Percentiles rank a stretch among this genome's conserved stretches.
phyloP scores from a whole-genome alignment of 1,284 basidiomycete genomes.

The Golubevia sp. region DNA sequence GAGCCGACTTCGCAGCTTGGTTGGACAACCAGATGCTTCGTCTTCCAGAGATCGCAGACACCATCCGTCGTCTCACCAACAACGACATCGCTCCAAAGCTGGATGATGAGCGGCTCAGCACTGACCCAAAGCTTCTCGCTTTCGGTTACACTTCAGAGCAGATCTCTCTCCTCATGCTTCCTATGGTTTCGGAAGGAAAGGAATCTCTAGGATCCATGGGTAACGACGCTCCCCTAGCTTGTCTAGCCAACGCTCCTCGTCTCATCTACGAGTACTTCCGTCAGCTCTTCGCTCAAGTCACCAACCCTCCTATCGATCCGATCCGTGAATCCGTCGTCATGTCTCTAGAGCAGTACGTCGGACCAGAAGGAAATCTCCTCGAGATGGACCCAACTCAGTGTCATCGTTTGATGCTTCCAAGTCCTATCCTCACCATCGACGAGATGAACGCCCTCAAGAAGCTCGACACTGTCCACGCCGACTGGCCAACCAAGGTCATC shows the following conservation, averaged over 20 bases:
- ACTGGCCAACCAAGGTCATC: slow-evolving; percentile 46
- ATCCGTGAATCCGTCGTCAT: slow-evolving; percentile 58
- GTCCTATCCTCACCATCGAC: slow-evolving; percentile 48
- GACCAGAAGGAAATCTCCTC: slow-evolving; percentile 55
- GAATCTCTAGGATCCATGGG: slow-evolving; percentile 59
- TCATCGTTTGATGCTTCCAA: slow-evolving; percentile 43
- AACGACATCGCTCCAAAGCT: slow-evolving; percentile 39
- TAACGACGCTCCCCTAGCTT: slow-evolving; percentile 54
- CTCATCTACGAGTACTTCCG: slow-evolving; percentile 59
- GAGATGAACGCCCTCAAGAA: slow-evolving; percentile 52
- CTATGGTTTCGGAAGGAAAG: slow-evolving; percentile 49
- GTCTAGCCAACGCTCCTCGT: slow-evolving; percentile 46
- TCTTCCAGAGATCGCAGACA: slow-evolving; percentile 42
- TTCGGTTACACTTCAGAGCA: slow-evolving; percentile 58
- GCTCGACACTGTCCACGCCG: slow-evolving; percentile 34
- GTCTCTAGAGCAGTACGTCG: slow-evolving; percentile 56
- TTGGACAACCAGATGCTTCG: slow-evolving; percentile 52
- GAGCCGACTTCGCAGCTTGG: slow-evolving; percentile 58
- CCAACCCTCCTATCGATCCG: slow-evolving; percentile 58
- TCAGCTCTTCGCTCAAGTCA: slow-evolving; percentile 58
- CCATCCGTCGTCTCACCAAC: slow-evolving; percentile 25
- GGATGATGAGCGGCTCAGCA: slow-evolving; percentile 39
- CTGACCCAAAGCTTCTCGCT: slow-evolving; percentile 50
- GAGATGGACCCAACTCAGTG: slow-evolving; percentile 53
- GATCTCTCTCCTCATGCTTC: slow-evolving; percentile 53